phyloP scores from a whole-genome alignment of 768 basidiomycete genomes.

The Sarcodon sp. region DNA sequence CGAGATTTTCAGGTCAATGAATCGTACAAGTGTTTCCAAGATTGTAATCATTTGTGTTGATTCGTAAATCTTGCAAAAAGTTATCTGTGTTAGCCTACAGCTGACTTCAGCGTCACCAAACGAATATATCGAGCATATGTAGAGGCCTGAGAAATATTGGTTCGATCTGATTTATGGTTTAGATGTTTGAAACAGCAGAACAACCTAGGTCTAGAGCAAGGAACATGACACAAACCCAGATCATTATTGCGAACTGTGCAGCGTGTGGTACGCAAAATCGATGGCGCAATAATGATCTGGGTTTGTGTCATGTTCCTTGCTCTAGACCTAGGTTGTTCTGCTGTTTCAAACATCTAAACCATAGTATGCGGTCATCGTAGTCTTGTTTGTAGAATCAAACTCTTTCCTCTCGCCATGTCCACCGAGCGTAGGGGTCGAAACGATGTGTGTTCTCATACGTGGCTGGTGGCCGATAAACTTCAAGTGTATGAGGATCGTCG shows the following conservation, averaged over 20 bases:
- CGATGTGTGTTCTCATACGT: constrained; percentile 48
- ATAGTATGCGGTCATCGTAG: constrained; percentile 26
- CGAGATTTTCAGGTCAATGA: neutral
- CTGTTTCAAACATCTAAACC: constrained; percentile 28
- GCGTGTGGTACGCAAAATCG: too few relatives aligned
- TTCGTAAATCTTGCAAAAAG: constrained; percentile 43
- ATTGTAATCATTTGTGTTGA: constrained; percentile 56
- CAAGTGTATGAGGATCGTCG: constrained; percentile 37
- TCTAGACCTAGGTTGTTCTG: constrained; percentile 38
- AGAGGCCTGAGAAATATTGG: too few relatives aligned
- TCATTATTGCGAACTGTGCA: too few relatives aligned
- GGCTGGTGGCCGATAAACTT: constrained; percentile 38
- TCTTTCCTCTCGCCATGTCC: constrained; percentile 62
- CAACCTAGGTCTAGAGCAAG: constrained; percentile 47
- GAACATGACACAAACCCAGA: constrained; percentile 55
- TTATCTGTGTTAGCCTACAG: constrained; percentile 58
- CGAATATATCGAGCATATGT: too few relatives aligned
- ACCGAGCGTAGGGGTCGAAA: constrained; percentile 52
- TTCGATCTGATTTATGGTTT: too few relatives aligned
- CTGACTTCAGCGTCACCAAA: too few relatives aligned
- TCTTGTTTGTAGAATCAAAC: constrained; percentile 11
- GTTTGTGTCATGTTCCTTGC: constrained; percentile 52
- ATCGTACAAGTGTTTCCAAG: constrained; percentile 36
- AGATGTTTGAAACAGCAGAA: constrained; percentile 28
- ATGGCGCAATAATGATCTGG: constrained; percentile 52